These are phyloP conservation scores for Puccinia horiana DNA, from an alignment of 1,284 basidiomycete species.

Conservation along the genomic window DNA sequence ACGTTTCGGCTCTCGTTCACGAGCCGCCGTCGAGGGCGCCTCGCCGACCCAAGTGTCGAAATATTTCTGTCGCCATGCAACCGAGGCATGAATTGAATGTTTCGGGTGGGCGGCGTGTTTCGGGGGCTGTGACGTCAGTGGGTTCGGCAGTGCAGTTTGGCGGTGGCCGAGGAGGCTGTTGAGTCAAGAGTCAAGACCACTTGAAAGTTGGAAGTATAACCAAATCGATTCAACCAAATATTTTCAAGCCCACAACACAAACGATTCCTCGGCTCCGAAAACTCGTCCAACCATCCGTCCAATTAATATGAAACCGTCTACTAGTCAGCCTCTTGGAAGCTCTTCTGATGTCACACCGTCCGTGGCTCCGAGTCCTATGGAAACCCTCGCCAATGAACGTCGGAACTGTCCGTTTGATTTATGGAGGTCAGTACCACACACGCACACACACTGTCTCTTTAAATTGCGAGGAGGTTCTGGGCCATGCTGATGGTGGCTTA, in stretches of 20 bases:
- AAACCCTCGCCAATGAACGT: slow-evolving; percentile 60
- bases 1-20: no score
- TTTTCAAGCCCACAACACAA: neutral
- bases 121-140: slow-evolving; percentile 6
- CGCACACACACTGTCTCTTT: neutral
- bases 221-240: no score
- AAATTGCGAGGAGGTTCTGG: neutral
- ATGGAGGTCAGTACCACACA: slow-evolving; percentile 52
- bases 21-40: no score
- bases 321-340: neutral
- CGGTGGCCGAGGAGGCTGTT: no score
- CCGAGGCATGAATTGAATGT: no score
- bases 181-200: no score
- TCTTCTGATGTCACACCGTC: neutral
- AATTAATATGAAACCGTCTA: neutral
- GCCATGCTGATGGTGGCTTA: neutral
- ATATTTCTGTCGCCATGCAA: no score
- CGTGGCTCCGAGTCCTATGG: slow-evolving; percentile 53
- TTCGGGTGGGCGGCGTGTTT: no score
- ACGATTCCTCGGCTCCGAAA: neutral
- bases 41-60: no score
- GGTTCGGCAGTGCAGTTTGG: no score
- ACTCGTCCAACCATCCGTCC: neutral
- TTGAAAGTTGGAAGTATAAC: no score
- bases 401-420: slow-evolving; percentile 59